phyloP scores from a whole-genome alignment of 768 basidiomycete species.

The Macrolepiota albuminosa region DNA sequence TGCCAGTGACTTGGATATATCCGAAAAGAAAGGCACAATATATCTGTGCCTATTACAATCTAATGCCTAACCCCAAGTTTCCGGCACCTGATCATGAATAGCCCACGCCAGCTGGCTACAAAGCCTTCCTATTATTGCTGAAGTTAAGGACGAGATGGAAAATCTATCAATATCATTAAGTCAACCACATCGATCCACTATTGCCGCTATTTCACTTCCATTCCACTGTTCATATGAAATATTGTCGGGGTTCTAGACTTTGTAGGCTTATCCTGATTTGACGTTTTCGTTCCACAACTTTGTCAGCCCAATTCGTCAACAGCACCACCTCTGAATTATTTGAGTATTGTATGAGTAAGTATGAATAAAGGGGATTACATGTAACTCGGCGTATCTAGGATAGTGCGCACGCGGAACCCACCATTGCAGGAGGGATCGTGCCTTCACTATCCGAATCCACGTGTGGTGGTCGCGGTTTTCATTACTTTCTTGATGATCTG shows the following conservation, averaged over 20 bases:
- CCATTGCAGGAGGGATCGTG: neutral
- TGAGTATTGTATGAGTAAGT: neutral
- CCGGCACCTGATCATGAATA: neutral
- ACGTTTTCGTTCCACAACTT: neutral
- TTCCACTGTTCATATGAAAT: neutral
- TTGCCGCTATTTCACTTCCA: neutral
- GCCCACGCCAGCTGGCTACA: neutral
- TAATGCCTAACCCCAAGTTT: neutral
- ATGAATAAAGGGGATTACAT: neutral
- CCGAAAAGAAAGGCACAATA: neutral
- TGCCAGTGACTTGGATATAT: neutral
- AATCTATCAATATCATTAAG: neutral
- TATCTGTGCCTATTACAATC: neutral
- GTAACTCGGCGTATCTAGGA: neutral
- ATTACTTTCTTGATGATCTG: neutral
- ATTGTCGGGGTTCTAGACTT: neutral
- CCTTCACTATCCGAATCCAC: neutral
- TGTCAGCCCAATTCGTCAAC: neutral
- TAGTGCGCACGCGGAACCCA: neutral
- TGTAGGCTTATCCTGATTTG: conserved; percentile 1
- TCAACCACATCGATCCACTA: neutral
- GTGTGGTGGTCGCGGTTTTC: neutral
- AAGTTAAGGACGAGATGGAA: neutral
- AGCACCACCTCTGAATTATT: neutral
- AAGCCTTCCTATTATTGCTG: neutral